Evolutionary conservation across 2,329 filamentous ascomycete genomes (phyloP).

Genomic region (Aspergillus alliaceus): DNA sequence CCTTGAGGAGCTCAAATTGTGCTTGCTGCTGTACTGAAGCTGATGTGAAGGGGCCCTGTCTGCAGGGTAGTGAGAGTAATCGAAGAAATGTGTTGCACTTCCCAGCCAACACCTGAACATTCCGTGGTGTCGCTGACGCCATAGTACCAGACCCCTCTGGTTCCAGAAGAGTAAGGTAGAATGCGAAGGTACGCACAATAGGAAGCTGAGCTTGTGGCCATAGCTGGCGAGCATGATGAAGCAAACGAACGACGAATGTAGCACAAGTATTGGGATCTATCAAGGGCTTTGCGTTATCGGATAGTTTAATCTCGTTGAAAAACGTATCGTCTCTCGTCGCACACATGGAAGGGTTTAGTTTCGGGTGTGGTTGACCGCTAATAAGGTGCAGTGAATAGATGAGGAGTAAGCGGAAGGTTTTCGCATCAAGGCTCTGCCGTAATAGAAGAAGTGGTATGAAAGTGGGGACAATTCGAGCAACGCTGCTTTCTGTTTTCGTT

Average conservation of each 20-base stretch:
- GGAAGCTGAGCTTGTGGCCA: slow-evolving; percentile 49
- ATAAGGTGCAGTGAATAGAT: slow-evolving; percentile 38
- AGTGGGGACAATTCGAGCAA: slow-evolving; percentile 34
- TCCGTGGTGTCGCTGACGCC: slow-evolving; percentile 6
- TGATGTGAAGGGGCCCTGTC: slow-evolving; percentile 51
- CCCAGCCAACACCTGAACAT: slow-evolving; percentile 34
- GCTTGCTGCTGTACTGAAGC: slow-evolving; percentile 54
- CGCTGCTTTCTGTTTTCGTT: slow-evolving; percentile 1
- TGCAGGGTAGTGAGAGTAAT: slow-evolving; percentile 50
- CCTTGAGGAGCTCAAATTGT: slow-evolving; percentile 56
- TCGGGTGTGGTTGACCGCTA: slow-evolving; percentile 24
- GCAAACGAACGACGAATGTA: slow-evolving; percentile 46
- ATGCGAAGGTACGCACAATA: slow-evolving; percentile 42
- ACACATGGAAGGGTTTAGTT: not conserved
- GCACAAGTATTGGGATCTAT: slow-evolving; percentile 35
- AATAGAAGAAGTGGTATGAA: slow-evolving; percentile 52
- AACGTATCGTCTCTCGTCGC: not conserved
- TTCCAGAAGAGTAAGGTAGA: slow-evolving; percentile 28
- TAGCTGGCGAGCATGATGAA: slow-evolving; percentile 52
- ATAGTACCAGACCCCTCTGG: slow-evolving; percentile 1
- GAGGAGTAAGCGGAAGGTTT: slow-evolving; percentile 45
- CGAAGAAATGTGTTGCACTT: slow-evolving; percentile 52
- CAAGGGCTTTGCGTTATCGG: slow-evolving; percentile 10
- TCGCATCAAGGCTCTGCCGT: slow-evolving; percentile 40
- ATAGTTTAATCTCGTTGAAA: not conserved